phyloP scores from a whole-genome alignment of 108 stramenopile genomes.

The Stephanodiscus minutulus region DNA sequence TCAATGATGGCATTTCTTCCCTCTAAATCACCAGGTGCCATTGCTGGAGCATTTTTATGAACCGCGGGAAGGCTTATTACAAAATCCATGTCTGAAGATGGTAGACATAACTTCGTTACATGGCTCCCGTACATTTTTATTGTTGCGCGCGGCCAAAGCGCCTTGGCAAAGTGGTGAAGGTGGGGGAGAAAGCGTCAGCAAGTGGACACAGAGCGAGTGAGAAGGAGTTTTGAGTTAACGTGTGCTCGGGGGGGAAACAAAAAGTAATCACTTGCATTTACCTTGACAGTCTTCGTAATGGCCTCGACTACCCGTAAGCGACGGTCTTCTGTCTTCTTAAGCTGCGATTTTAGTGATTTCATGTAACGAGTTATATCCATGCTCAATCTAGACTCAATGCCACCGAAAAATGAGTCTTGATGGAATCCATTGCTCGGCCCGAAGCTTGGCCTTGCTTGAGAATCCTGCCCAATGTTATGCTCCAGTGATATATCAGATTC shows the following conservation, averaged over 20 bases:
- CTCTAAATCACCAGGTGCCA: constrained; percentile 90
- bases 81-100: constrained; percentile 92
- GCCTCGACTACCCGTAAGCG: constrained; percentile 58
- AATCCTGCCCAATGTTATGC: constrained; percentile 37
- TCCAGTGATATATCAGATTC: constrained; percentile 75
- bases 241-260: neutral
- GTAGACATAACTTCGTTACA: constrained; percentile 83
- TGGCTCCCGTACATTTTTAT: constrained; percentile 88
- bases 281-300: constrained; percentile 65
- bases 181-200: neutral
- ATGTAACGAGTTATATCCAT: constrained; percentile 66
- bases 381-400: constrained; percentile 70
- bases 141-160: constrained; percentile 84
- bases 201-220: neutral
- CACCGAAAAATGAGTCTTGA: constrained; percentile 47
- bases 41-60: constrained; percentile 89
- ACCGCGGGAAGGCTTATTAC: constrained; percentile 92
- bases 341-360: constrained; percentile 34
- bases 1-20: constrained; percentile 96
- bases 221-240: neutral
- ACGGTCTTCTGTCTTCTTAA: constrained; percentile 60
- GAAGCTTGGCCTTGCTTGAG: constrained; percentile 24
- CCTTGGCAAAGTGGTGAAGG: constrained; percentile 39
- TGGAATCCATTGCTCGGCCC: constrained; percentile 18
- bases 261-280: neutral